These are phyloP conservation scores for Leccinum fallax DNA, from an alignment of 1,284 basidiomycete genomes.

Conservation along the genomic window DNA sequence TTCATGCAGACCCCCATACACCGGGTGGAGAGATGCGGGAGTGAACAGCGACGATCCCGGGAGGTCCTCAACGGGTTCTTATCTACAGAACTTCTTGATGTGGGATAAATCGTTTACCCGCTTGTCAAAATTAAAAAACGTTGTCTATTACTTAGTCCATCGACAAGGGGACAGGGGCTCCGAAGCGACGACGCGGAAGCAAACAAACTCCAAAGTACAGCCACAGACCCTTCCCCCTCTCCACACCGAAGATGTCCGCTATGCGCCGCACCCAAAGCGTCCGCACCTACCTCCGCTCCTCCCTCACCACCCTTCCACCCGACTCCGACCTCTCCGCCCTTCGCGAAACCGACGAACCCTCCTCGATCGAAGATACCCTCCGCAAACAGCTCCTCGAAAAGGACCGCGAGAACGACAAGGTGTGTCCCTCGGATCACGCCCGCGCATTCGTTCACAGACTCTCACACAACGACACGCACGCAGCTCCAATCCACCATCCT, in stretches of 20 bases:
- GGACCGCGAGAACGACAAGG: slow-evolving; percentile 72
- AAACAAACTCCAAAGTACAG: neutral
- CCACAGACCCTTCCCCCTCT: neutral
- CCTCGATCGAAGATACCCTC: slow-evolving; percentile 53
- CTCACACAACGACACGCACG: neutral
- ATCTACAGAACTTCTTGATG: neutral
- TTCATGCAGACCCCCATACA: slow-evolving; percentile 9
- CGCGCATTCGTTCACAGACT: too few relatives aligned
- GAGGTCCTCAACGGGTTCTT: neutral
- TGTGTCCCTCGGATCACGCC: slow-evolving; percentile 23
- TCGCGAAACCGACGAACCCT: slow-evolving; percentile 58
- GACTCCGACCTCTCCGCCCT: slow-evolving; percentile 61
- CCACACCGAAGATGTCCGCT: slow-evolving; percentile 1
- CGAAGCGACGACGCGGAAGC: neutral
- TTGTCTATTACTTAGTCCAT: neutral
- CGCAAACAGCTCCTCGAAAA: slow-evolving; percentile 68
- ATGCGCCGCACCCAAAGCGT: slow-evolving; percentile 62
- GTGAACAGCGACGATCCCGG: neutral
- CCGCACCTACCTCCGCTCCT: slow-evolving; percentile 52
- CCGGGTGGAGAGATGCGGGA: neutral
- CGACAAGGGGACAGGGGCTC: neutral
- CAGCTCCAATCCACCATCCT: slow-evolving; percentile 64
- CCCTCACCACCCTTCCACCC: slow-evolving; percentile 38
- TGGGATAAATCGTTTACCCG: neutral
- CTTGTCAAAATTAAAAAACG: neutral